phyloP scores from a whole-genome alignment of 2,329 filamentous ascomycete genomes.

The Talaromyces sp. region DNA sequence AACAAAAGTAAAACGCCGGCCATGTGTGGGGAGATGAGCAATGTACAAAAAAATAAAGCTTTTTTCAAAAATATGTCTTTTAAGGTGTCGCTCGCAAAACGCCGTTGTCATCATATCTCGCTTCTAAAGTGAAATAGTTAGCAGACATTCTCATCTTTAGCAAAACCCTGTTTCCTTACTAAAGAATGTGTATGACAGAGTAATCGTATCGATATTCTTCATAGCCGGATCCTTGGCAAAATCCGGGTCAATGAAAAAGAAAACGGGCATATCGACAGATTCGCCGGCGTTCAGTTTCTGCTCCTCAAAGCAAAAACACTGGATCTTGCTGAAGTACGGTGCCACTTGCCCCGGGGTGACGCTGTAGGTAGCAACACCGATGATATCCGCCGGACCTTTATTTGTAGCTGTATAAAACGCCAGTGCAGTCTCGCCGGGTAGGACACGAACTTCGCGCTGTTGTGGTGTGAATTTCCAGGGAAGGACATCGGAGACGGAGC shows the following conservation, averaged over 20 bases:
- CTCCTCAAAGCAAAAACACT: constrained; percentile 98
- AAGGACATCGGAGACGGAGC: constrained; percentile 88
- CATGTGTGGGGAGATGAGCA: constrained; percentile 10
- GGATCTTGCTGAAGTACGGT: constrained; percentile 98
- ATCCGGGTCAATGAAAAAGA: constrained; percentile 98
- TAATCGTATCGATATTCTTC: constrained; percentile 91
- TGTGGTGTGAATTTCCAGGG: constrained; percentile 98
- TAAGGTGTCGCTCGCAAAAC: constrained; percentile 56
- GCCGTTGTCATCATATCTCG: constrained; percentile 78
- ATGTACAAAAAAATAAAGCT: neutral
- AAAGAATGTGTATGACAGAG: constrained; percentile 96
- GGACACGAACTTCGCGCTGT: constrained; percentile 90
- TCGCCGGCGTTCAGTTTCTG: constrained; percentile 92
- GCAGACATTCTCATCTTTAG: neutral
- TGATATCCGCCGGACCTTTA: constrained; percentile 83
- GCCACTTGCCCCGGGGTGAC: constrained; percentile 94
- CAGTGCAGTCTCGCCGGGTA: constrained; percentile 92
- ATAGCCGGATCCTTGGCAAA: constrained; percentile 88
- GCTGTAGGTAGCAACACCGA: constrained; percentile 95
- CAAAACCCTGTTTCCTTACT: constrained; percentile 56
- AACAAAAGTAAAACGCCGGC: constrained; percentile 8
- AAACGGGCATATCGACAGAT: constrained; percentile 98
- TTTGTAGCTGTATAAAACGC: constrained; percentile 98
- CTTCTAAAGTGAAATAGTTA: constrained; percentile 53
- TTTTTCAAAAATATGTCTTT: constrained; percentile 13